Percentiles rank a stretch among this genome's conserved stretches.
Conservation (phyloP, 495 filamentous ascomycete species). For the Aspergillus cavernicola region DNA sequence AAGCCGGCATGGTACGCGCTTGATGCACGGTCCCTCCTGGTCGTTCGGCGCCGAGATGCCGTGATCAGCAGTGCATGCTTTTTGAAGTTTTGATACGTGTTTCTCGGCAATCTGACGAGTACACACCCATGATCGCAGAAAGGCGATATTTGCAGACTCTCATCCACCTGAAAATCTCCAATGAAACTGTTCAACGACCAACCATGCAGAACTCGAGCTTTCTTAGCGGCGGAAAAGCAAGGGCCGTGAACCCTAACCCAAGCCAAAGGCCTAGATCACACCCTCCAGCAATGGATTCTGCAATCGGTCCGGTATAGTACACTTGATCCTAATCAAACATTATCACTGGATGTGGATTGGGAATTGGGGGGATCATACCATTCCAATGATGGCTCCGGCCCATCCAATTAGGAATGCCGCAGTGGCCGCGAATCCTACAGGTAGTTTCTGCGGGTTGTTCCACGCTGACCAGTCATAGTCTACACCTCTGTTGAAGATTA, state of each 20-base stretch:
- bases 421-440: slow-evolving; percentile 44
- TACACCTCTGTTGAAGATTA: slow-evolving; percentile 34
- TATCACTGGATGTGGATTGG: neutral
- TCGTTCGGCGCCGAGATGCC: neutral
- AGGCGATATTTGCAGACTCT: neutral
- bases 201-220: slow-evolving; percentile 35
- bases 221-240: slow-evolving; percentile 43
- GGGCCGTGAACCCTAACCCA: slow-evolving; percentile 36
- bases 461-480: slow-evolving; percentile 47
- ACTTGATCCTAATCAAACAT: slow-evolving; percentile 35
- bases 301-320: slow-evolving; percentile 47
- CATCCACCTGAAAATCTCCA: no score
- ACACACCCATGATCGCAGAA: neutral
- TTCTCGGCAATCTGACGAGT: neutral
- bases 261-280: slow-evolving; percentile 45
- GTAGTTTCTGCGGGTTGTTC: slow-evolving; percentile 38
- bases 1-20: neutral
- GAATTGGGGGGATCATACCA: slow-evolving; percentile 30
- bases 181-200: slow-evolving; percentile 24
- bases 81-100: neutral
- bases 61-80: no score
- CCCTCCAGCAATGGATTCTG: slow-evolving; percentile 29
- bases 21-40: neutral
- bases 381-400: slow-evolving; percentile 47
- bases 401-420: slow-evolving; percentile 46